phyloP scores from a whole-genome alignment of 768 basidiomycete species.

The Boletellus ananiceps region DNA sequence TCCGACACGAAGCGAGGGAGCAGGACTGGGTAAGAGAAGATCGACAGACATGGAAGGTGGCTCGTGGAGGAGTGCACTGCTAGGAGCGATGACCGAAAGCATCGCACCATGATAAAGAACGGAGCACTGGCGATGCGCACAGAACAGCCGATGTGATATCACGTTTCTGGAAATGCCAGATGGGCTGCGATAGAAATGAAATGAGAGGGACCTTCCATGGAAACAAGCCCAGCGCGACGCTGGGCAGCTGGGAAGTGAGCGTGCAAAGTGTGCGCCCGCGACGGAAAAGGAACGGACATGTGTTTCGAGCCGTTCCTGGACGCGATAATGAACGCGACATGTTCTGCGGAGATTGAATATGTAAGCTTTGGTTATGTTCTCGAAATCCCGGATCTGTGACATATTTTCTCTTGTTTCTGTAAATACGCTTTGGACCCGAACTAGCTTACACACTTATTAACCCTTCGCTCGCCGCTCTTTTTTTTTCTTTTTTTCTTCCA shows the following conservation, averaged over 20 bases:
- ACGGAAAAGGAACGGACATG: background rate
- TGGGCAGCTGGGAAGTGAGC: background rate
- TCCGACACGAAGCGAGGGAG: too few species aligned
- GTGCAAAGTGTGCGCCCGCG: slow-evolving; percentile 17
- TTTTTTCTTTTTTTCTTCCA: slow-evolving; percentile 4
- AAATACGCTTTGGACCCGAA: slow-evolving; percentile 37
- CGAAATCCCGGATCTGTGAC: slow-evolving; percentile 39
- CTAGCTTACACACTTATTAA: slow-evolving; percentile 34
- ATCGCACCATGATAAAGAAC: too few species aligned
- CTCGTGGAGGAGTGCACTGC: too few species aligned
- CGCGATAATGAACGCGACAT: slow-evolving; percentile 25
- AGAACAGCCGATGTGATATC: slow-evolving; percentile 18
- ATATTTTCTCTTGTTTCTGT: slow-evolving; percentile 38
- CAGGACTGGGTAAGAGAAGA: too few species aligned
- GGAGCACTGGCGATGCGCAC: slow-evolving; percentile 19
- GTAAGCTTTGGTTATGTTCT: slow-evolving; percentile 36
- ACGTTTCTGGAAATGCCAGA: slow-evolving; percentile 29
- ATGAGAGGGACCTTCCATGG: slow-evolving; percentile 21
- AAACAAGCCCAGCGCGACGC: slow-evolving; percentile 4
- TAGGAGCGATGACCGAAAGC: too few species aligned
- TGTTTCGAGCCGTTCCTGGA: slow-evolving; percentile 26
- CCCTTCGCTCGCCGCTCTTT: slow-evolving; percentile 19
- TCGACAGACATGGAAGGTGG: slow-evolving; percentile 19
- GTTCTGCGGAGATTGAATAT: slow-evolving; percentile 32
- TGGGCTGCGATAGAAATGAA: slow-evolving; percentile 20